Base-by-base conservation (phyloP, 108 stramenopile genomes). In the Cylindrotheca fusiformis region DNA sequence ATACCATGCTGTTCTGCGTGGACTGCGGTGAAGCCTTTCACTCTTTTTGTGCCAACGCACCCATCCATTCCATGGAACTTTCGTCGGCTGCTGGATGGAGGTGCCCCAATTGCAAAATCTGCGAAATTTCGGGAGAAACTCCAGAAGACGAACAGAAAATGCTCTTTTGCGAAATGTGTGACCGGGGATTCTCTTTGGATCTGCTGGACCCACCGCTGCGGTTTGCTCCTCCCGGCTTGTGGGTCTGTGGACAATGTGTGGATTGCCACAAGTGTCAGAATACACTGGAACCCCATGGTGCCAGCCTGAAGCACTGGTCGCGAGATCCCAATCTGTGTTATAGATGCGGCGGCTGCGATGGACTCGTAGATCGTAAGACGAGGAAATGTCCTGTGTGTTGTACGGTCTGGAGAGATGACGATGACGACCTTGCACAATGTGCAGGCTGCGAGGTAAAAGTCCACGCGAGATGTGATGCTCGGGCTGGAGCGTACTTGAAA, bases 11-110 rank as follows among this genome's bases (percentile, higher is more conserved):
- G 10, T 94, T 88, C 57, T 96, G 95, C 57, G 75, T 84, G 12
- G 91, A 96, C 67, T 96, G 95, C 62, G 95, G 95, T 27, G 95
- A 96, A 76, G 82, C 84, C 17, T 88, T 82, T 52, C 95, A 96
- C 68, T 69, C 77, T 21, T 91, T 86, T 55, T 96, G 95, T 80
- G 80, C 74, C 47, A 75, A 75, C 26, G 85, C 85, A 4, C 92
- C 90, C 6, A 73, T 88, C 30, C 74, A 74, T 50, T 73, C 77
- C 55, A 90, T 91, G 87, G 73, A 80, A 51, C 36, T 21, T 14
- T 62, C 69, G 29, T 72, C 88, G 8, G 82, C 80, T 24, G 80
- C 83, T 41, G 75, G 76, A 8, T 96, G 95, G 95, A 69, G 82
- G 54, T 96, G 95, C 71, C 80, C 85, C 21, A 94, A 94, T 75